phyloP scores from a whole-genome alignment of 352 stramenopile genomes.

The Pythium pyrilobum region DNA sequence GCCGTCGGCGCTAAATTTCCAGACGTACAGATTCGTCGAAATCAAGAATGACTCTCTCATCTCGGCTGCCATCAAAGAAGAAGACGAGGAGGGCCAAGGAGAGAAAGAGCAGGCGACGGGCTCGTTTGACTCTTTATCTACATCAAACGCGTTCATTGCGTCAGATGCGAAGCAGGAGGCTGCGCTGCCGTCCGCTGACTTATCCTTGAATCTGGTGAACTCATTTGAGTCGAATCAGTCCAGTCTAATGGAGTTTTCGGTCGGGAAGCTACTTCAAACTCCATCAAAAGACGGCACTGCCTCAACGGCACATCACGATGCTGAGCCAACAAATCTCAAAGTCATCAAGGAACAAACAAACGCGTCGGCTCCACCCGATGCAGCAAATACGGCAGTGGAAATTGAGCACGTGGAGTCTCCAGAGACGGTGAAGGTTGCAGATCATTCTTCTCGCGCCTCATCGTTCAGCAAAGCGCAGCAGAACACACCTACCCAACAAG shows the following conservation, averaged over 20 bases:
- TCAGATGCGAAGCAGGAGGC: too few relatives aligned
- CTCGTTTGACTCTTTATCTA: not conserved
- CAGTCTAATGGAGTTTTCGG: constrained; percentile 11
- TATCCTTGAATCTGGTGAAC: constrained; percentile 21
- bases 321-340: too few relatives aligned
- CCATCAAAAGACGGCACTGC: constrained; percentile 1
- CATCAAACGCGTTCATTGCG: too few relatives aligned
- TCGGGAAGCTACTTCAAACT: constrained; percentile 16
- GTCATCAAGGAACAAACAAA: too few relatives aligned
- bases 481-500: too few relatives aligned
- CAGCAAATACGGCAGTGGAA: too few relatives aligned
- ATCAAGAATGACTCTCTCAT: not conserved
- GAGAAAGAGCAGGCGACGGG: not conserved
- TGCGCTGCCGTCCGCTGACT: constrained; percentile 1
- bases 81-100: not conserved
- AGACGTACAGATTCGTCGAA: constrained; percentile 12
- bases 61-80: not conserved
- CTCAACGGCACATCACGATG: too few relatives aligned
- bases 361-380: too few relatives aligned
- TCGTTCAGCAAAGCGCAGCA: too few relatives aligned
- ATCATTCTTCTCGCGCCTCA: too few relatives aligned
- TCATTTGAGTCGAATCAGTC: constrained; percentile 28
- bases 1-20: not conserved
- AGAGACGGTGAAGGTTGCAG: too few relatives aligned
- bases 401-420: too few relatives aligned